These are phyloP conservation scores for Phyllosticta citribraziliensis DNA, from an alignment of 2,329 filamentous ascomycete genomes.

Conservation along the genomic window DNA sequence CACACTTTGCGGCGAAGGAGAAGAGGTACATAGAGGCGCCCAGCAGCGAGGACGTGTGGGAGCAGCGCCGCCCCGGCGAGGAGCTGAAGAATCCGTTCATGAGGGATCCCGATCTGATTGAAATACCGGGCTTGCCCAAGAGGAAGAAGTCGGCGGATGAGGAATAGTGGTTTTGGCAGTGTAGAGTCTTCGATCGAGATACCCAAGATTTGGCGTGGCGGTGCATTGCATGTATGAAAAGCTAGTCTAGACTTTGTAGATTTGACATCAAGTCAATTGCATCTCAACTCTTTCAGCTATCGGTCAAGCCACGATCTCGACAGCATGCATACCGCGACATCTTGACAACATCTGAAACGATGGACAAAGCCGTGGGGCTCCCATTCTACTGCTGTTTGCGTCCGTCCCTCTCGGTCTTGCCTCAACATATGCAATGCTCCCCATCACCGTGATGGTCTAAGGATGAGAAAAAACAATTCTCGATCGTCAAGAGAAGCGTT, in stretches of 20 bases:
- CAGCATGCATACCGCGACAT: no score
- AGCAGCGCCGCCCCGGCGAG: constrained; percentile 48
- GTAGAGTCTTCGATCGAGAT: constrained; percentile 6
- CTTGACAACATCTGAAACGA: no score
- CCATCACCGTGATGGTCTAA: no score
- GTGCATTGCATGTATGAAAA: neutral
- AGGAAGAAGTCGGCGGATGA: neutral
- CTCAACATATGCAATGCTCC: no score
- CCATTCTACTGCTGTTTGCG: no score
- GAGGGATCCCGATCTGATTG: constrained; percentile 24
- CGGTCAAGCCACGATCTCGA: no score
- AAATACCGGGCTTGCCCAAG: constrained; percentile 17
- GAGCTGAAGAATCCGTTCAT: constrained; percentile 44
- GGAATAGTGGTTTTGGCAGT: constrained; percentile 17
- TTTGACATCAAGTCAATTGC: no score
- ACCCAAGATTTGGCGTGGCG: neutral
- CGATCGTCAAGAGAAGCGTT: no score
- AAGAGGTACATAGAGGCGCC: constrained; percentile 56
- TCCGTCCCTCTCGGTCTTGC: no score
- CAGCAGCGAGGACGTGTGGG: constrained; percentile 89
- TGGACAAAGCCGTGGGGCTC: no score
- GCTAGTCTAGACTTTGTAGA: neutral
- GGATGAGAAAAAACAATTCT: no score
- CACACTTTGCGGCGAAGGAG: constrained; percentile 58
- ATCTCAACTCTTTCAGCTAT: no score